These are phyloP conservation scores for Fusarium bactridioides DNA, from an alignment of 2,329 filamentous ascomycete genomes.

Conservation along the genomic window DNA sequence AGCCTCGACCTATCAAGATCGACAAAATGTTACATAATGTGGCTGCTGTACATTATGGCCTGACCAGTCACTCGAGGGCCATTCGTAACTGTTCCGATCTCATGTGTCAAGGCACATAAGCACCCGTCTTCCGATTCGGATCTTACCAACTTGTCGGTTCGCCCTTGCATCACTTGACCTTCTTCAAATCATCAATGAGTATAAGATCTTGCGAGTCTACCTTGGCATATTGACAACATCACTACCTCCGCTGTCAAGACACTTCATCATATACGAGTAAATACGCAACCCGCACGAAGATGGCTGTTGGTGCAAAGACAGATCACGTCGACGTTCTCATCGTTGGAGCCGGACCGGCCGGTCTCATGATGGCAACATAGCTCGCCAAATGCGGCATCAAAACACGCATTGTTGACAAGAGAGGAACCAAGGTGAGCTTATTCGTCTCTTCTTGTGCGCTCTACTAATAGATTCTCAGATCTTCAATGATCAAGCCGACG, in stretches of 20 bases:
- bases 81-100: background rate
- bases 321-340: constrained; percentile 2
- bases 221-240: background rate
- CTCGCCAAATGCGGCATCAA: constrained; percentile 18
- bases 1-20: background rate
- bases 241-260: background rate
- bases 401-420: constrained; percentile 22
- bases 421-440: constrained; percentile 1
- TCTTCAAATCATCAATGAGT: background rate
- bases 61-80: background rate
- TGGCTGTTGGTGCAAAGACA: background rate
- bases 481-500: constrained; percentile 19
- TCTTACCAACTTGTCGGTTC: background rate
- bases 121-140: background rate
- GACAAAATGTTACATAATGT: background rate
- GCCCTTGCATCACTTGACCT: background rate
- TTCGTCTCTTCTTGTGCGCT: fast-evolving
- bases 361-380: constrained; percentile 6
- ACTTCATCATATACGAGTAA: fast-evolving
- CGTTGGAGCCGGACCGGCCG: background rate
- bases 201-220: background rate
- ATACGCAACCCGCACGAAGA: background rate
- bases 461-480: background rate
- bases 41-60: background rate
- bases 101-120: background rate